A percentile compares a stretch with the other conserved stretches of the same genome.
These are phyloP conservation scores for Leccinellum rugosiceps DNA, from an alignment of 768 basidiomycete genomes.

Conservation along the genomic window DNA sequence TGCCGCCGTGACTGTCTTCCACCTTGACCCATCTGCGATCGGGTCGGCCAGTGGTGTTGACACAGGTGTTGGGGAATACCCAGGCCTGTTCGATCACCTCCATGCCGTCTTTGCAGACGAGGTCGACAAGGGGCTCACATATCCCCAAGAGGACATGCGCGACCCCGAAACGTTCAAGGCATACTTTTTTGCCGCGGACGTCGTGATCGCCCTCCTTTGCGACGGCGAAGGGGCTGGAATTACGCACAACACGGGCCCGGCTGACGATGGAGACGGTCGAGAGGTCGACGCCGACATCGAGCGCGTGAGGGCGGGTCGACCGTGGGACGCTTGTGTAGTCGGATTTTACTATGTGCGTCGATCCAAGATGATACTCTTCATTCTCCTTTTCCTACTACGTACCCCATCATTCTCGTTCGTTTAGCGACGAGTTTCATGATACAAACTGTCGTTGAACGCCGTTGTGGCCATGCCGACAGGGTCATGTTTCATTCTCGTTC, in stretches of 20 bases:
- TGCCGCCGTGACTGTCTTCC: conserved; percentile 33
- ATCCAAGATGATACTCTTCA: not conserved
- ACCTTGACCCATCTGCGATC: conserved; percentile 33
- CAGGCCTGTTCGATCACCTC: conserved; percentile 61
- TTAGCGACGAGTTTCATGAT: not conserved
- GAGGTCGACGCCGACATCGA: conserved; percentile 37
- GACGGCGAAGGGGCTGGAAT: not conserved
- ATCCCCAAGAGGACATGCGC: conserved; percentile 74
- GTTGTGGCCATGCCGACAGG: not conserved
- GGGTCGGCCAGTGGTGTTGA: not conserved
- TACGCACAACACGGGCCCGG: not conserved
- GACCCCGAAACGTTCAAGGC: conserved; percentile 55
- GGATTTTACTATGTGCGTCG: conserved; percentile 77
- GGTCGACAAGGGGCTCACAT: conserved; percentile 73
- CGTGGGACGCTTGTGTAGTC: conserved; percentile 68
- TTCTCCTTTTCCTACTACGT: not conserved
- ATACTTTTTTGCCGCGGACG: conserved; percentile 78
- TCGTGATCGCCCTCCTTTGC: conserved; percentile 59
- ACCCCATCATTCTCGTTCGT: not conserved
- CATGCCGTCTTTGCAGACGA: conserved; percentile 65
- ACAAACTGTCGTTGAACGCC: not conserved
- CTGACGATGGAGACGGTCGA: not conserved
- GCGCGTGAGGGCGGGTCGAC: conserved; percentile 43
- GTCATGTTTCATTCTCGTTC: not conserved
- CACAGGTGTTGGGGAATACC: conserved; percentile 14